phyloP scores from a whole-genome alignment of 257 asterid genomes.

The Solanum rostratum region DNA sequence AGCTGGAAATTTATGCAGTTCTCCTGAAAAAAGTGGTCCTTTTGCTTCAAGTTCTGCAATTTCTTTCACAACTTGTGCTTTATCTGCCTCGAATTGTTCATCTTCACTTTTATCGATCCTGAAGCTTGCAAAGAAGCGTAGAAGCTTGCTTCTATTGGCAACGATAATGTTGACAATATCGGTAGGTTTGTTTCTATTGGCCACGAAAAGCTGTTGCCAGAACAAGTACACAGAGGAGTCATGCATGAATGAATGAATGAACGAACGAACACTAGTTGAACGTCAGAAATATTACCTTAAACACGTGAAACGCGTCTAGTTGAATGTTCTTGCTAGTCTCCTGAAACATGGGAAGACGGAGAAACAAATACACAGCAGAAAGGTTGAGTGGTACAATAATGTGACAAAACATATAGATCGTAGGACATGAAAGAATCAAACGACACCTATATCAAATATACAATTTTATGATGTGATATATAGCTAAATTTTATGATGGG shows the following conservation, averaged over 20 bases:
- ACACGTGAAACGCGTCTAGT: conserved; percentile 78
- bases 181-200: conserved; percentile 66
- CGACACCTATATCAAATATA: neutral
- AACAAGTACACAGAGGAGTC: too few species aligned
- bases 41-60: conserved; percentile 46
- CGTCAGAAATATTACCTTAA: conserved; percentile 45
- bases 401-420: neutral
- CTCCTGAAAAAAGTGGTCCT: conserved; percentile 6
- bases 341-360: conserved; percentile 26
- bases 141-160: conserved; percentile 62
- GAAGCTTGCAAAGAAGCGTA: conserved; percentile 54
- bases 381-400: neutral
- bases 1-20: conserved; percentile 1
- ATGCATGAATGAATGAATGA: too few species aligned
- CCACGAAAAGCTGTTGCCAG: conserved; percentile 72
- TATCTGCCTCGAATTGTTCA: conserved; percentile 73
- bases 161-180: conserved; percentile 58
- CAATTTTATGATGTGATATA: neutral
- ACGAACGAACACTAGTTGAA: too few species aligned
- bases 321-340: conserved; percentile 82
- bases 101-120: conserved; percentile 73
- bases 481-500: neutral
- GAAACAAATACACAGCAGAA: neutral
- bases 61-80: conserved; percentile 58
- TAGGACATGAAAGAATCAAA: neutral